phyloP scores from a whole-genome alignment of 1,139 yeast genomes.

The Meyerozyma smithsonii region DNA sequence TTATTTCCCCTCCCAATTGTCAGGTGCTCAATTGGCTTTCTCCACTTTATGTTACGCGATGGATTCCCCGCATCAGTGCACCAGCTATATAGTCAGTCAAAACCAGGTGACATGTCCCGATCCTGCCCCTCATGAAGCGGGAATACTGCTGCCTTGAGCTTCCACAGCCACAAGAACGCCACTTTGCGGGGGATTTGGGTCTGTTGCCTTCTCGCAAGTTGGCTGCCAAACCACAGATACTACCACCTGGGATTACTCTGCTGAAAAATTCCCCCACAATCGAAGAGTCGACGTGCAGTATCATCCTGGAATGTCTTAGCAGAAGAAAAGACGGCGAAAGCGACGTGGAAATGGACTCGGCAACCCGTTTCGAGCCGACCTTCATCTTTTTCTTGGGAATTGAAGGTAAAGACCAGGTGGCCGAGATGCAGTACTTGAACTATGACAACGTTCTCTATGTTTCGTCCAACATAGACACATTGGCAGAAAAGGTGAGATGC shows the following conservation, averaged over 20 bases:
- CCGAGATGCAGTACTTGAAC: slow-evolving; percentile 7
- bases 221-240: background rate
- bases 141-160: background rate
- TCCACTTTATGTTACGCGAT: background rate
- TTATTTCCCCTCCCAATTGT: background rate
- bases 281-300: background rate
- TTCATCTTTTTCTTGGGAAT: slow-evolving; percentile 17
- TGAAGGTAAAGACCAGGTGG: slow-evolving; percentile 18
- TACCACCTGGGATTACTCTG: background rate
- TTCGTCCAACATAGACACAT: slow-evolving; percentile 10
- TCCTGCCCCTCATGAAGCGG: background rate
- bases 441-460: slow-evolving; percentile 3
- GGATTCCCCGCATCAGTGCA: background rate
- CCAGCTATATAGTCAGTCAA: background rate
- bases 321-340: background rate
- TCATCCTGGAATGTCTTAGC: background rate
- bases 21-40: background rate
- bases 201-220: background rate
- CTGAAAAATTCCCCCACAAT: slow-evolving; percentile 1
- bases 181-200: background rate
- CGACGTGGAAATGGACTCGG: background rate
- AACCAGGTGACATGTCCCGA: too few species aligned
- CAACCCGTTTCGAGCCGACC: background rate
- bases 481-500: background rate
- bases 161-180: background rate